These are phyloP conservation scores for Cercophora newfieldiana DNA, from an alignment of 495 filamentous ascomycete genomes.

Conservation along the genomic window DNA sequence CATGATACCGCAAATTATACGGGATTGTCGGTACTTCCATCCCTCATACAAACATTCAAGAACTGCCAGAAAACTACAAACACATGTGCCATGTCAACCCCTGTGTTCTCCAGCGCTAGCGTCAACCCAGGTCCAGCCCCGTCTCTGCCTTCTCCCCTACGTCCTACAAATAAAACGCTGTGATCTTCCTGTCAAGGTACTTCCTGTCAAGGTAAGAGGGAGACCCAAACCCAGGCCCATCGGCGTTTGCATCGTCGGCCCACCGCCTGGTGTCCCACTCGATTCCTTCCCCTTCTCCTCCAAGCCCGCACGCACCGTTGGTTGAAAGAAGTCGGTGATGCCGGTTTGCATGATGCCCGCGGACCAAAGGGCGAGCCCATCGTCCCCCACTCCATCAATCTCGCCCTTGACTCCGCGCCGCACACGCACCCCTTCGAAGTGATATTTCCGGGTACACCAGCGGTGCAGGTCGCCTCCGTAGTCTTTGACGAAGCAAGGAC, in stretches of 20 bases:
- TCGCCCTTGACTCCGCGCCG: slow-evolving; percentile 13
- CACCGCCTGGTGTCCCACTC: slow-evolving; percentile 13
- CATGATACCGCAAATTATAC: no score
- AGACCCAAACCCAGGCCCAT: slow-evolving; percentile 19
- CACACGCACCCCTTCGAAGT: slow-evolving; percentile 16
- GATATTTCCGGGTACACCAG: slow-evolving; percentile 16
- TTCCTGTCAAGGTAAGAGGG: slow-evolving; percentile 15
- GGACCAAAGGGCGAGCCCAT: slow-evolving; percentile 15
- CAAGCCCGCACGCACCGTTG: slow-evolving; percentile 15
- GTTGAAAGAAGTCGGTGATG: slow-evolving; percentile 20
- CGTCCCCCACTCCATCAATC: slow-evolving; percentile 15
- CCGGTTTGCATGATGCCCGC: slow-evolving; percentile 12
- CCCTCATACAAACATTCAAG: not conserved
- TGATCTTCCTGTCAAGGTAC: slow-evolving; percentile 16
- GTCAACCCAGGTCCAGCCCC: slow-evolving; percentile 18
- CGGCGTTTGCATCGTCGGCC: slow-evolving; percentile 16
- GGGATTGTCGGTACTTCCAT: no score
- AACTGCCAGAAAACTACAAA: not conserved
- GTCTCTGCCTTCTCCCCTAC: slow-evolving; percentile 16
- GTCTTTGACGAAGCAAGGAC: slow-evolving; percentile 18
- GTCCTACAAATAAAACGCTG: slow-evolving; percentile 16
- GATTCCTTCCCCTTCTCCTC: slow-evolving; percentile 18
- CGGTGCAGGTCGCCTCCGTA: slow-evolving; percentile 16
- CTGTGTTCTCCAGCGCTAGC: slow-evolving; percentile 18
- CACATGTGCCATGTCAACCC: slow-evolving; percentile 9